These are phyloP conservation scores for Phytophthora crassamura DNA, from an alignment of 352 stramenopile genomes.

Conservation along the genomic window DNA sequence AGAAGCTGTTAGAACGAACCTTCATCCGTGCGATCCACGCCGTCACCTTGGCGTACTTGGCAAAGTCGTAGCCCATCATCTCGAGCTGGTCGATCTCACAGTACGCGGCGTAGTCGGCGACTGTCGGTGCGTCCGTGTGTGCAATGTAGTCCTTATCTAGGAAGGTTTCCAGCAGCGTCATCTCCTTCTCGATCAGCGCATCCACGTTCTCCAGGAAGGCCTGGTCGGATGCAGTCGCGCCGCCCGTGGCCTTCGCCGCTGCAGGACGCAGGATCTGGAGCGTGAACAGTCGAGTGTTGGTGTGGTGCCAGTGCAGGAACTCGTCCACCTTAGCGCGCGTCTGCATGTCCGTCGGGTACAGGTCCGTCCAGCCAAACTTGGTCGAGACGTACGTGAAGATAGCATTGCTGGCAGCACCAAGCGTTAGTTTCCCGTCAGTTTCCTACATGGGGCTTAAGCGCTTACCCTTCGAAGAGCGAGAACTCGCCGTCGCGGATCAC, in stretches of 20 bases:
- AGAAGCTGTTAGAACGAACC: slow-evolving; percentile 4
- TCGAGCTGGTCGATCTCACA: slow-evolving; percentile 68
- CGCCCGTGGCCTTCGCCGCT: slow-evolving; percentile 16
- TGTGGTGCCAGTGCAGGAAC: slow-evolving; percentile 63
- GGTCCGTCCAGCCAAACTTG: slow-evolving; percentile 51
- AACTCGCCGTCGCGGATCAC: slow-evolving; percentile 65
- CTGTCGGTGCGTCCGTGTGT: slow-evolving; percentile 41
- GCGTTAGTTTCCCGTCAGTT: slow-evolving; percentile 1
- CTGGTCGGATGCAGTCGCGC: slow-evolving; percentile 33
- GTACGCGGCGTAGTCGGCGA: slow-evolving; percentile 58
- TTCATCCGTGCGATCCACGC: slow-evolving; percentile 47
- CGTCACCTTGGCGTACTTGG: slow-evolving; percentile 46
- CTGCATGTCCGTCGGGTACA: slow-evolving; percentile 49
- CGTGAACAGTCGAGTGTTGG: slow-evolving; percentile 43
- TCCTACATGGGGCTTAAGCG: not conserved
- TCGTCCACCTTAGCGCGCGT: slow-evolving; percentile 54
- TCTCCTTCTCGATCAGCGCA: slow-evolving; percentile 41
- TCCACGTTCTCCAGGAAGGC: slow-evolving; percentile 33
- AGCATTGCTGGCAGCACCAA: slow-evolving; percentile 31
- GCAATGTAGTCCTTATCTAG: slow-evolving; percentile 54
- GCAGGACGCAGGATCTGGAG: slow-evolving; percentile 40
- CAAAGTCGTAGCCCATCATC: slow-evolving; percentile 49
- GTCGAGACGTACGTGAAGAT: slow-evolving; percentile 53
- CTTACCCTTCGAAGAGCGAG: slow-evolving; percentile 57
- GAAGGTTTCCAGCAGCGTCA: slow-evolving; percentile 47